Percentiles rank a stretch among this genome's conserved stretches.
Conservation (phyloP, 495 filamentous ascomycete species). For the Rostrohypoxylon terebratum region DNA sequence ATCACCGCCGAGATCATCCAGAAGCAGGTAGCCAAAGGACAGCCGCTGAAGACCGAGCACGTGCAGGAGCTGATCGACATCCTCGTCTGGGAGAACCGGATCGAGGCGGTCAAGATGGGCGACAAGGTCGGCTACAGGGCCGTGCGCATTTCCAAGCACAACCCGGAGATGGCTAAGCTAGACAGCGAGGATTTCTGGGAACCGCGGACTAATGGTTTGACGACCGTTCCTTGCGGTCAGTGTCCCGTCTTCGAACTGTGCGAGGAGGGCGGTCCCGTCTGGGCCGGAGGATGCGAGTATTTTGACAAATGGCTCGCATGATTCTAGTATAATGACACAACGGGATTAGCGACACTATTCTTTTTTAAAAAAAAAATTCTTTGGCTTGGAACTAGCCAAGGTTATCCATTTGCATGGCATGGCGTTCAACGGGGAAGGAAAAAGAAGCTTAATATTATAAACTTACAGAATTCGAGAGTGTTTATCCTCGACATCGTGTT, state of each 20-base stretch:
- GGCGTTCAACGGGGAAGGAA: slow-evolving; percentile 35
- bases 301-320: slow-evolving; percentile 81
- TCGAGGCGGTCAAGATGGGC: slow-evolving; percentile 67
- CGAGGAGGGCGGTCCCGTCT: slow-evolving; percentile 87
- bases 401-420: slow-evolving; percentile 38
- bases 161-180: slow-evolving; percentile 48
- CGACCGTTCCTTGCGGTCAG: slow-evolving; percentile 87
- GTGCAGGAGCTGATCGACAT: slow-evolving; percentile 85
- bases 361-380: not conserved
- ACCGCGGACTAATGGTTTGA: slow-evolving; percentile 70
- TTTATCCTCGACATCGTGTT: not conserved
- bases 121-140: slow-evolving; percentile 61
- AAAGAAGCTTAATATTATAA: not conserved
- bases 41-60: slow-evolving; percentile 72
- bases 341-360: too few relatives aligned
- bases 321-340: not conserved
- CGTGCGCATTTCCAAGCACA: slow-evolving; percentile 58
- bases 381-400: not conserved
- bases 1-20: slow-evolving; percentile 78
- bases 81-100: slow-evolving; percentile 83
- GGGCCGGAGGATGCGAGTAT: slow-evolving; percentile 89
- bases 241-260: slow-evolving; percentile 97
- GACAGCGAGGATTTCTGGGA: slow-evolving; percentile 60
- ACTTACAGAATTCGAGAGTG: not conserved
- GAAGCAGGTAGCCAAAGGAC: slow-evolving; percentile 71